Evolutionary conservation across 108 stramenopile genomes (phyloP).

Genomic region (Nitzschia inconspicua): DNA sequence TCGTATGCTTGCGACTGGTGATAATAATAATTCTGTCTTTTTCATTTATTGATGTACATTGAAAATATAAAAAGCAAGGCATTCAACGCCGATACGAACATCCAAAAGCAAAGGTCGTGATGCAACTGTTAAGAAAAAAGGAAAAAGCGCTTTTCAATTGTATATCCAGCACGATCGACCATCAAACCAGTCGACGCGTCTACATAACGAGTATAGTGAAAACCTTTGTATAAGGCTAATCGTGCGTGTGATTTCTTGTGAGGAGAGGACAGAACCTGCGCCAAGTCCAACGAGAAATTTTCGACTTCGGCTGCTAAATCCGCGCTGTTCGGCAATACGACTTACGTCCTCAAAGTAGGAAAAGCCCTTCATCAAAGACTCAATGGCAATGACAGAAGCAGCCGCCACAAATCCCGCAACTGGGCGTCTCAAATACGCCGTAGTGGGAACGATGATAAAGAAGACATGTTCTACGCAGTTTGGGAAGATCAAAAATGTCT

Average conservation of each 20-base stretch:
- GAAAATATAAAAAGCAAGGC: no score
- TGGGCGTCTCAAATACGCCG: not conserved
- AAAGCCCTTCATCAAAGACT: not conserved
- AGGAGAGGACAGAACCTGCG: not conserved
- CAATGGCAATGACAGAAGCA: not conserved
- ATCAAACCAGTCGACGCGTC: not conserved
- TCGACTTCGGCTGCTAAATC: not conserved
- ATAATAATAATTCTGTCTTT: no score
- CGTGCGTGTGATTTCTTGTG: not conserved
- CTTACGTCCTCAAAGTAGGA: no score
- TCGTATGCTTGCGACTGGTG: no score
- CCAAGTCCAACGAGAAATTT: not conserved
- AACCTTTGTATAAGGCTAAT: not conserved
- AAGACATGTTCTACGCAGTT: constrained; percentile 31
- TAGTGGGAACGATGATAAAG: not conserved
- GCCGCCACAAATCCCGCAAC: not conserved
- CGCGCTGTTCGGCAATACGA: no score
- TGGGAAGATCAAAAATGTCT: constrained; percentile 29
- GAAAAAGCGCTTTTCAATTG: no score
- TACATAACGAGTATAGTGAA: not conserved
- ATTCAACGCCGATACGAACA: no score
- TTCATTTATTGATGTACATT: no score
- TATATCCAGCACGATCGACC: no score
- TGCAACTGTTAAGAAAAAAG: no score
- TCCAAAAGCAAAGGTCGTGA: no score